Evolutionary conservation across 192 early-diverging fungal species (phyloP), one percentile per base, ranked within the genome.

Genomic region (Phycomyces nitens): DNA sequence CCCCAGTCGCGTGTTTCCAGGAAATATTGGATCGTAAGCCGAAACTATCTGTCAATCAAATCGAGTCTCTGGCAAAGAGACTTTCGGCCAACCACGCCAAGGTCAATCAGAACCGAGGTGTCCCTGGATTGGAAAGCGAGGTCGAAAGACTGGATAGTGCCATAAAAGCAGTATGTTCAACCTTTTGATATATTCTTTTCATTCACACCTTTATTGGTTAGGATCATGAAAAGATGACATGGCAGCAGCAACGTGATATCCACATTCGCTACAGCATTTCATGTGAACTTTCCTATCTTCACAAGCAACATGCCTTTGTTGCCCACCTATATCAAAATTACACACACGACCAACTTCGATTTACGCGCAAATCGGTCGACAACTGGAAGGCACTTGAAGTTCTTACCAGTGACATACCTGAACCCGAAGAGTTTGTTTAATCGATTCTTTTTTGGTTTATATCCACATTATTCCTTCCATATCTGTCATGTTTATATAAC

Each of bases 251-350:
- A 44, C 73, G 82, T 8, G 70, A 70, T 22, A 62, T 73, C 0
- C 66, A 82, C 51, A 53, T 86, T 55, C 80, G 80, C 26, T 77
- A 74, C 39, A 86, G 82, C 26, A 49, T 84, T 11, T 77, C 80
- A 72, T 65, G 76, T 64, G 87, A 88, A 59, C 70, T 86, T 14
- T 77, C 71, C 11, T 81, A 73, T 58, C 80, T 74, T 47, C 87
- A 88, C 66, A 81, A 86, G 68, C 83, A 82, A 53, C 77, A 82
- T 39, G 79, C 84, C 0, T 71, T 80, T 66, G 67, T 88, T 11
- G 79, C 82, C 7, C 53, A 70, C 42, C 71, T 86, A 54, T 88
- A 86, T 65, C 87, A 88, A 65, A 74, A 68, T 44, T 87, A 72
- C 71, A 77, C 84, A 5, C 75, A 82, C 40, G 80, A 84, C 43